A percentile compares a stretch with the other conserved stretches of the same genome.
These are phyloP conservation scores for Bombardia bombarda DNA, from an alignment of 495 filamentous ascomycete species.

Conservation along the genomic window DNA sequence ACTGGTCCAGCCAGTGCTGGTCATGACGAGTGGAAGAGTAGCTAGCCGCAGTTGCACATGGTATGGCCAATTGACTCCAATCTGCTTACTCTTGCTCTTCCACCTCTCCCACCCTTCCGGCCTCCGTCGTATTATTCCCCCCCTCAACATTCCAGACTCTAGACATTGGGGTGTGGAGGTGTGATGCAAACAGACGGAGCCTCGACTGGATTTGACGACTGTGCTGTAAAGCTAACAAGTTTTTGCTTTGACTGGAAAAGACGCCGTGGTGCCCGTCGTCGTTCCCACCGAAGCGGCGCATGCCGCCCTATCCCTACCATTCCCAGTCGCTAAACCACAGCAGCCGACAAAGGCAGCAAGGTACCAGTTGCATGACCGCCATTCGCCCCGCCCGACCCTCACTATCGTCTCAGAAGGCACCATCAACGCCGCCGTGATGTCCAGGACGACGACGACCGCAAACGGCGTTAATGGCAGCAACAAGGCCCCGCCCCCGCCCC, in stretches of 20 bases:
- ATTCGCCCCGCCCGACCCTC: constrained; percentile 18
- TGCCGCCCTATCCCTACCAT: constrained; percentile 5
- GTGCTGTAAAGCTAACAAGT: background rate
- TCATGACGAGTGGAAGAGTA: too few species aligned
- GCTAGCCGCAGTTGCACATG: too few species aligned
- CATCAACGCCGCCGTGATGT: constrained; percentile 27
- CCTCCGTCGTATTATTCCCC: too few species aligned
- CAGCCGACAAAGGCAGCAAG: constrained; percentile 11
- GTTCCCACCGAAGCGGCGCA: constrained; percentile 10
- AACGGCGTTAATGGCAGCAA: constrained; percentile 11
- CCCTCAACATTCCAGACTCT: too few species aligned
- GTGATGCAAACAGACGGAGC: too few species aligned
- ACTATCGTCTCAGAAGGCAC: constrained; percentile 25
- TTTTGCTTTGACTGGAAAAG: background rate
- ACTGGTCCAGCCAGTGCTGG: too few species aligned
- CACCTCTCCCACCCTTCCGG: too few species aligned
- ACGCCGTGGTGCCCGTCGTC: constrained; percentile 1
- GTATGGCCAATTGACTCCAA: too few species aligned
- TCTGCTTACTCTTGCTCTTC: too few species aligned
- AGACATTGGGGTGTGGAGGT: too few species aligned
- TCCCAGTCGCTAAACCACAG: constrained; percentile 2
- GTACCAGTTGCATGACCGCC: constrained; percentile 10
- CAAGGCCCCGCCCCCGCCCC: constrained; percentile 9
- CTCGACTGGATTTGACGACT: too few species aligned
- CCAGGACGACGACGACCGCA: constrained; percentile 11